Evolutionary conservation across 768 basidiomycete species (phyloP).

Genomic region (Xerocomellus intermedius): DNA sequence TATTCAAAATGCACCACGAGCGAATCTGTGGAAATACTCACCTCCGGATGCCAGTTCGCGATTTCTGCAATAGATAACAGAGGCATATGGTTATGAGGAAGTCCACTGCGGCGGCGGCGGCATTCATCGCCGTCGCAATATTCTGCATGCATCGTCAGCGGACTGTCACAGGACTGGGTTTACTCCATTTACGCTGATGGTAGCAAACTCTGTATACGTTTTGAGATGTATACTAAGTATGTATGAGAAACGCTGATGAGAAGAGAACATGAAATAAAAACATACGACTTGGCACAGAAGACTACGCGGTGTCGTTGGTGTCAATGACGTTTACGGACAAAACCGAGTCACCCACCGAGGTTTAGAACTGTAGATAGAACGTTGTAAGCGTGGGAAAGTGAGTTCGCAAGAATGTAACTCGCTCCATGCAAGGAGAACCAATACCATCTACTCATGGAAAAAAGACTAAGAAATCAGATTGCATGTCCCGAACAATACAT

Average conservation of each 20-base stretch:
- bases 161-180: neutral
- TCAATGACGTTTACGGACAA: neutral
- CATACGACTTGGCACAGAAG: neutral
- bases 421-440: slow-evolving; percentile 44
- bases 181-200: neutral
- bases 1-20: neutral
- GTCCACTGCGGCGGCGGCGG: slow-evolving; percentile 46
- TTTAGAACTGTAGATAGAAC: slow-evolving; percentile 23
- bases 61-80: slow-evolving; percentile 43
- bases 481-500: neutral
- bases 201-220: neutral
- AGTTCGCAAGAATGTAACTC: neutral
- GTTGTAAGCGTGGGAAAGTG: slow-evolving; percentile 1
- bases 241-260: slow-evolving; percentile 3
- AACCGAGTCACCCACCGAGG: slow-evolving; percentile 28
- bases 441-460: slow-evolving; percentile 6
- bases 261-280: neutral
- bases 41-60: slow-evolving; percentile 53
- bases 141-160: neutral
- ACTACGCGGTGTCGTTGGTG: neutral
- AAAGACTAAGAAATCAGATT: neutral
- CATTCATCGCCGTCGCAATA: slow-evolving; percentile 33
- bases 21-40: neutral
- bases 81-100: slow-evolving; percentile 48
- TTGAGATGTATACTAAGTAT: slow-evolving; percentile 34